phyloP scores from a whole-genome alignment of 2,329 filamentous ascomycete species.

The Rhinocladiella mackenziei region DNA sequence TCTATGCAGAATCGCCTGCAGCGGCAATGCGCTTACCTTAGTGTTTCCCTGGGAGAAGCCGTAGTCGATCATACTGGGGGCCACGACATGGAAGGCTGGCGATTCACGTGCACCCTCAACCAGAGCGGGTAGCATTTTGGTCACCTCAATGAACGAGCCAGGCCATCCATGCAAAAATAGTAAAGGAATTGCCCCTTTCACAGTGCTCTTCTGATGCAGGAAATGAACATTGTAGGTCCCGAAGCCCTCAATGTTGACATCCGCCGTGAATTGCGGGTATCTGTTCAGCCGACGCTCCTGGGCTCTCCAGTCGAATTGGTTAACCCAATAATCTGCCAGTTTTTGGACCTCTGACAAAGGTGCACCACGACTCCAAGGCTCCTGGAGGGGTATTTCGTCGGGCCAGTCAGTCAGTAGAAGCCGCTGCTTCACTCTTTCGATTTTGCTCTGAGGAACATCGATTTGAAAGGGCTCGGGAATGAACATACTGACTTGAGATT shows the following conservation, averaged over 20 bases:
- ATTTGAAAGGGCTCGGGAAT: slow-evolving; percentile 32
- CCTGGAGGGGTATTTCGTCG: not conserved
- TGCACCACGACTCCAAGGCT: slow-evolving; percentile 31
- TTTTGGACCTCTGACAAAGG: slow-evolving; percentile 39
- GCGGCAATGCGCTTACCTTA: not conserved
- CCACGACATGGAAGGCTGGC: slow-evolving; percentile 47
- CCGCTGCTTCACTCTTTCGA: slow-evolving; percentile 35
- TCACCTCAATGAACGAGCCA: slow-evolving; percentile 43
- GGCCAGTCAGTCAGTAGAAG: slow-evolving; percentile 31
- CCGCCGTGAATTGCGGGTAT: slow-evolving; percentile 54
- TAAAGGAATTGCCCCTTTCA: slow-evolving; percentile 35
- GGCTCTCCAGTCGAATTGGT: slow-evolving; percentile 57
- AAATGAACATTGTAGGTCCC: slow-evolving; percentile 56
- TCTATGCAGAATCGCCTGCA: not conserved
- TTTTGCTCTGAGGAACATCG: slow-evolving; percentile 31
- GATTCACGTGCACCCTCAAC: slow-evolving; percentile 25
- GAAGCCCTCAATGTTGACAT: slow-evolving; percentile 52
- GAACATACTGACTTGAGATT: not conserved
- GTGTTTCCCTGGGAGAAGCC: slow-evolving; percentile 8
- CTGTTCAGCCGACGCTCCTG: slow-evolving; percentile 57
- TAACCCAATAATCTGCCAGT: slow-evolving; percentile 36
- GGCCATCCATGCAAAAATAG: slow-evolving; percentile 39
- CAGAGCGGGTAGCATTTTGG: slow-evolving; percentile 56
- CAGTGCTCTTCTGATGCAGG: slow-evolving; percentile 23
- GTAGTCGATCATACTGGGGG: slow-evolving; percentile 32